phyloP scores from a whole-genome alignment of 768 basidiomycete genomes.

The Suillus occidentalis region DNA sequence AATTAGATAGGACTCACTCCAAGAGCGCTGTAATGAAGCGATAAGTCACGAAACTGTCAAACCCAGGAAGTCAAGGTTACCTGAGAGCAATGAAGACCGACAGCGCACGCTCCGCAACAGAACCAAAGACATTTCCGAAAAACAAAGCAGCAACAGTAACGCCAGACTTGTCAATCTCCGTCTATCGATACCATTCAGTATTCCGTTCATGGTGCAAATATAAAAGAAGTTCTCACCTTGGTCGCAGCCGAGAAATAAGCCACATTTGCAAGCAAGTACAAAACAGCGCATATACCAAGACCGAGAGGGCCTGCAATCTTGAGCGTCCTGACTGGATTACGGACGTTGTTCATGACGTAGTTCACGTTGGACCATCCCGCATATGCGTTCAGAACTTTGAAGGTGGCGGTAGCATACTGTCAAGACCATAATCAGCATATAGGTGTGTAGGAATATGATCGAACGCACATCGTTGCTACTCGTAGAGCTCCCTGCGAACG shows the following conservation, averaged over 20 bases:
- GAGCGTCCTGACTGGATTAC: slow-evolving; percentile 57
- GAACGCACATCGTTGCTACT: slow-evolving; percentile 47
- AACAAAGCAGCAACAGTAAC: slow-evolving; percentile 62
- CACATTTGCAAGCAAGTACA: slow-evolving; percentile 58
- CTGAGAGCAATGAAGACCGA: slow-evolving; percentile 59
- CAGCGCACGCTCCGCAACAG: slow-evolving; percentile 50
- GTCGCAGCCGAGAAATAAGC: slow-evolving; percentile 50
- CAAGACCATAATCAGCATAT: background rate
- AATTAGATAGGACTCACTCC: slow-evolving; percentile 24
- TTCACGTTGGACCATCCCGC: slow-evolving; percentile 57
- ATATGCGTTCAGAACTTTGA: slow-evolving; percentile 54
- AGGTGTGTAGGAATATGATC: background rate
- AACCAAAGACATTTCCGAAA: slow-evolving; percentile 59
- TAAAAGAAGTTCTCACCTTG: slow-evolving; percentile 15
- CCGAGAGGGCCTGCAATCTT: slow-evolving; percentile 63
- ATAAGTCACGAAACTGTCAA: background rate
- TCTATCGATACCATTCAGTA: slow-evolving; percentile 17
- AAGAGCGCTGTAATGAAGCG: slow-evolving; percentile 32
- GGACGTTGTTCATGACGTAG: slow-evolving; percentile 61
- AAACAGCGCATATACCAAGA: slow-evolving; percentile 48
- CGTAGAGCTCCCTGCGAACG: slow-evolving; percentile 55
- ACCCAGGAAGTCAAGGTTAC: slow-evolving; percentile 23
- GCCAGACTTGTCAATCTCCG: slow-evolving; percentile 47
- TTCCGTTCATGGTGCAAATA: background rate
- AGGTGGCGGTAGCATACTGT: slow-evolving; percentile 62